Conservation (phyloP, 768 basidiomycete species). For the Vararia minispora region DNA sequence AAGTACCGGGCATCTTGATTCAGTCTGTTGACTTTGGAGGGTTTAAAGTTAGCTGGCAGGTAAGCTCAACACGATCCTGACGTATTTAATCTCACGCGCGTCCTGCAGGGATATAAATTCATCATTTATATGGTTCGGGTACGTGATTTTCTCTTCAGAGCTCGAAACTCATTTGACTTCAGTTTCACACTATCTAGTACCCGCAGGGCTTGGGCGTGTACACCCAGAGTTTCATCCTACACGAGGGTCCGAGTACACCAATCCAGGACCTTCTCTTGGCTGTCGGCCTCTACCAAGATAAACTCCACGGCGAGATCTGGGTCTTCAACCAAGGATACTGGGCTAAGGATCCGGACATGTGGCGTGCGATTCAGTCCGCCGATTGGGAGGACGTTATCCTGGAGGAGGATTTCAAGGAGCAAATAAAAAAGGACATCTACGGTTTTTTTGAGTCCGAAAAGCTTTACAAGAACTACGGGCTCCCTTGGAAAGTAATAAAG, state of each 20-base stretch:
- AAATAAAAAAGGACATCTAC: constrained; percentile 60
- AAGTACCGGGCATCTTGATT: constrained; percentile 39
- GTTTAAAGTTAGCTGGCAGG: constrained; percentile 49
- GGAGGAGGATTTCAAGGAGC: constrained; percentile 54
- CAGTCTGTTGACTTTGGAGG: constrained; percentile 42
- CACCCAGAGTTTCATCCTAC: constrained; percentile 40
- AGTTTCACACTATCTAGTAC: constrained; percentile 21
- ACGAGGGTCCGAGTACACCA: constrained; percentile 47
- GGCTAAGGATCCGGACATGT: constrained; percentile 51
- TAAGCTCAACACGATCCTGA: constrained; percentile 18
- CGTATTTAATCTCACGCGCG: background rate
- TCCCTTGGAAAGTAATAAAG: constrained; percentile 67
- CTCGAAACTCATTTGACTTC: background rate
- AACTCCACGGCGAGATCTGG: constrained; percentile 61
- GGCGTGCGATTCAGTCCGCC: constrained; percentile 37
- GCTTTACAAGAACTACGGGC: constrained; percentile 61
- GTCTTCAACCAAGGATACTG: constrained; percentile 67
- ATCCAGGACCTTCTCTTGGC: constrained; percentile 40
- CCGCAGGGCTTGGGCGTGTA: constrained; percentile 13
- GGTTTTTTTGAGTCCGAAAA: constrained; percentile 72
- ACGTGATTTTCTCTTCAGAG: constrained; percentile 14
- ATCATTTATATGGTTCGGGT: constrained; percentile 18
- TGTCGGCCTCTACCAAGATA: constrained; percentile 38
- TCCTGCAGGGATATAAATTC: constrained; percentile 2
- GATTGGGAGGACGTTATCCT: constrained; percentile 70